A percentile compares a stretch with the other conserved stretches of the same genome.
phyloP scores from a whole-genome alignment of 148 eudicot species.

The Vaccinium darrowii region DNA sequence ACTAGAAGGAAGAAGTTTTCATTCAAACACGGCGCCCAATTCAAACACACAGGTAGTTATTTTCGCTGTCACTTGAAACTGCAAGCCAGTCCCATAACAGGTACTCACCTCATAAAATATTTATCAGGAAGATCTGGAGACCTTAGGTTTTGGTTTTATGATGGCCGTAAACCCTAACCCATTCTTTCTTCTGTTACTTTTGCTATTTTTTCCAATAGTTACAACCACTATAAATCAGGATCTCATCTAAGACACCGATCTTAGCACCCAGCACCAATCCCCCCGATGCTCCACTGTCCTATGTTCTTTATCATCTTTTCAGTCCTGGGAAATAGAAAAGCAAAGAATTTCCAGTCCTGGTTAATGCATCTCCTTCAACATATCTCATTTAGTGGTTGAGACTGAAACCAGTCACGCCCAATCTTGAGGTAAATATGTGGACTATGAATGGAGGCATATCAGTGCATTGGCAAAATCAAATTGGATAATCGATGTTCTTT shows the following conservation, averaged over 20 bases:
- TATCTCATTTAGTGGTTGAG: background rate
- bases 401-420: background rate
- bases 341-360: background rate
- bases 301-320: conserved; percentile 3
- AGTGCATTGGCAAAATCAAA: background rate
- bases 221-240: background rate
- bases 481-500: background rate
- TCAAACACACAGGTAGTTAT: background rate
- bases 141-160: background rate
- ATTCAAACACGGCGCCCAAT: background rate
- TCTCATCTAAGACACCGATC: background rate
- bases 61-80: background rate
- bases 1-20: background rate
- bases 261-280: background rate
- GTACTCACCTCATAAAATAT: background rate
- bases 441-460: background rate
- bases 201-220: background rate
- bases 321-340: background rate
- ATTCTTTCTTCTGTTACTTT: background rate
- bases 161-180: background rate
- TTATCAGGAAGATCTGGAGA: background rate
- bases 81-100: background rate
- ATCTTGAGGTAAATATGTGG: background rate
- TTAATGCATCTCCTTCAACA: background rate
- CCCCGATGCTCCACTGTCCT: background rate